phyloP scores from a whole-genome alignment of 306 rosid genomes.

The Quercus alba region DNA sequence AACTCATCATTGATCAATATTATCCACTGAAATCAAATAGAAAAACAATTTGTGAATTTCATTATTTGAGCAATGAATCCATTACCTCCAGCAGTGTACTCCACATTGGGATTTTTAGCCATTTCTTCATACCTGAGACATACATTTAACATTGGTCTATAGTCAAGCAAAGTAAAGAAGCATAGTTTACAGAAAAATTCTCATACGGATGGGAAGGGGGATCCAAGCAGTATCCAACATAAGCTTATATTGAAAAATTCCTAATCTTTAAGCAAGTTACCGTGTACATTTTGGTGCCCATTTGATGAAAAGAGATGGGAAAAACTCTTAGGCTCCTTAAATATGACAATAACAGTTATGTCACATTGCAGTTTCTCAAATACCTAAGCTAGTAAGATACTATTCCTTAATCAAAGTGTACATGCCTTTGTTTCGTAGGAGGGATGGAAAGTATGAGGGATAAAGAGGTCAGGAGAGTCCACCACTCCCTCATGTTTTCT shows the following conservation, averaged over 20 bases:
- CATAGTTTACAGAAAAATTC: neutral
- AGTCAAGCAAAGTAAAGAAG: neutral
- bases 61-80: neutral
- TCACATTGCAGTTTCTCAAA: neutral
- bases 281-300: neutral
- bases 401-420: neutral
- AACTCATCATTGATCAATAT: neutral
- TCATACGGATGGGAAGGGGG: neutral
- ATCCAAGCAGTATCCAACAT: neutral
- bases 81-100: conserved; percentile 95
- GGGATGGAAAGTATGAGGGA: neutral
- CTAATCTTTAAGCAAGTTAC: neutral
- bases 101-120: conserved; percentile 58
- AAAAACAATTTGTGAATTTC: neutral
- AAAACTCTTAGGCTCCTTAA: neutral
- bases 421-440: neutral
- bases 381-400: neutral
- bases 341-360: neutral
- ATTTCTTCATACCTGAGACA: conserved; percentile 67
- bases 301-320: neutral
- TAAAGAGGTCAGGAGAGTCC: neutral
- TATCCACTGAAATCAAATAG: neutral
- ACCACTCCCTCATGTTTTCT: too few species aligned
- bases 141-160: neutral
- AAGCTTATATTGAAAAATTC: neutral